Evolutionary conservation across 2,329 filamentous ascomycete genomes (phyloP), one percentile per base, ranked within the genome.

Genomic region (Xylaria sp.): DNA sequence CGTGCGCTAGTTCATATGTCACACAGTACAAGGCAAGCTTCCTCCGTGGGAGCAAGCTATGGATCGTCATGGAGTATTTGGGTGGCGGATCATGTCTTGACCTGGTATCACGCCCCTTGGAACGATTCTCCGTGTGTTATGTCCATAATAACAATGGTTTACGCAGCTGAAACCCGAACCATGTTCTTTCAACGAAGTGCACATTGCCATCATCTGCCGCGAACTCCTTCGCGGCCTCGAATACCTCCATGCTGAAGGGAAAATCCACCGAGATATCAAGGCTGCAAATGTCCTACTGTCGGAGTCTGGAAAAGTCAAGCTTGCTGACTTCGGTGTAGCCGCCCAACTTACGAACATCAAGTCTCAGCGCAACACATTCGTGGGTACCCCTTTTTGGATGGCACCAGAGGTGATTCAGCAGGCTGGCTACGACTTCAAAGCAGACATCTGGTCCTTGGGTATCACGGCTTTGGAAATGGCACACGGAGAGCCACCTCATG

Each of bases 51-150:
- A 90, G 92, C 73, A 99, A 97, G 77, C 79, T 99, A 79, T 99
- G 94, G 94, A 99, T 99, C 71, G 91, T 97, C 60, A 99, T 99
- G 94, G 94, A 99, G 75, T 99, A 89, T 71, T 79, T 99, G 9
- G 94, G 94, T 4, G 94, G 94, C 64, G 94, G 94, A 47, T 97
- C 94, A 16, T 97, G 94, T 73, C 81, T 97, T 65, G 94, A 99
- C 74, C 75, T 99, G 79, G 90, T 96, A 83, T 69, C 80, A 60
- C 53, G 44, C 58, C 57, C 59, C 57, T 52, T 23, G 58, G 49
- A 34, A 10, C n/a, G 9, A 50, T 11, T 35, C 23, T 50, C 56
- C 52, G 57, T 30, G 13, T 16, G 37, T 13, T 37, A 46, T 49
- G 49, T 19, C 58, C 62, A 75, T 76, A 67, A 78, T 72, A 53